Percentiles rank a stretch among this genome's conserved stretches.
Conservation (phyloP, 2,329 filamentous ascomycete genomes). For the Verticillium dahliae region DNA sequence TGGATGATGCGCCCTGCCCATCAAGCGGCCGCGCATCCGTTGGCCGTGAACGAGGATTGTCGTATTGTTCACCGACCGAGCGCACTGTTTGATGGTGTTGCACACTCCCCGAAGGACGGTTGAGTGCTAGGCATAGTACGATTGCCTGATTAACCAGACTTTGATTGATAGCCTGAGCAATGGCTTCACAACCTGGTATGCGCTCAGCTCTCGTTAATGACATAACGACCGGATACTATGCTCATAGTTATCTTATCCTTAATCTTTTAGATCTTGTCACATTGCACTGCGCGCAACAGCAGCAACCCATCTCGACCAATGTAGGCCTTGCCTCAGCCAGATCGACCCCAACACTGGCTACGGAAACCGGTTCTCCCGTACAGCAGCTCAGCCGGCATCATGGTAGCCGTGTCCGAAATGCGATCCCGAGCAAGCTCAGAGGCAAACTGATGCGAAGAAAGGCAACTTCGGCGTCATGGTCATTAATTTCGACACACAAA, state of each 20-base stretch:
- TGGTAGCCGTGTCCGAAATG: slow-evolving; percentile 48
- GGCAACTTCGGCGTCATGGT: slow-evolving; percentile 60
- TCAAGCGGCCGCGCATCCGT: neutral
- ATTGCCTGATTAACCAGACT: neutral
- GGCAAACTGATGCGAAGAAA: slow-evolving; percentile 48
- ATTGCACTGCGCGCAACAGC: neutral
- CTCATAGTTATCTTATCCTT: neutral
- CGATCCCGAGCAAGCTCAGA: slow-evolving; percentile 56
- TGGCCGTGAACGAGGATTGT: neutral
- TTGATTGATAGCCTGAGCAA: neutral
- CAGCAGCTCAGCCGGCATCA: slow-evolving; percentile 5
- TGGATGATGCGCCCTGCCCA: neutral
- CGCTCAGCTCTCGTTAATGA: neutral
- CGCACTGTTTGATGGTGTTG: neutral
- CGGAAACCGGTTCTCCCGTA: neutral
- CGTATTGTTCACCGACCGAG: neutral
- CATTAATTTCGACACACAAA: slow-evolving; percentile 42
- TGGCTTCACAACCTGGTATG: neutral
- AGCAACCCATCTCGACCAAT: neutral
- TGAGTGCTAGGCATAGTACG: neutral
- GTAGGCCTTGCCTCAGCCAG: neutral
- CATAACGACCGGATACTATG: neutral
- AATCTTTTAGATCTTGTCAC: neutral
- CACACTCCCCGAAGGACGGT: neutral
- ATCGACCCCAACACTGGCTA: neutral